Evolutionary conservation across 805 yeast genomes (phyloP).

Genomic region (Nakazawaea molendinolei): DNA sequence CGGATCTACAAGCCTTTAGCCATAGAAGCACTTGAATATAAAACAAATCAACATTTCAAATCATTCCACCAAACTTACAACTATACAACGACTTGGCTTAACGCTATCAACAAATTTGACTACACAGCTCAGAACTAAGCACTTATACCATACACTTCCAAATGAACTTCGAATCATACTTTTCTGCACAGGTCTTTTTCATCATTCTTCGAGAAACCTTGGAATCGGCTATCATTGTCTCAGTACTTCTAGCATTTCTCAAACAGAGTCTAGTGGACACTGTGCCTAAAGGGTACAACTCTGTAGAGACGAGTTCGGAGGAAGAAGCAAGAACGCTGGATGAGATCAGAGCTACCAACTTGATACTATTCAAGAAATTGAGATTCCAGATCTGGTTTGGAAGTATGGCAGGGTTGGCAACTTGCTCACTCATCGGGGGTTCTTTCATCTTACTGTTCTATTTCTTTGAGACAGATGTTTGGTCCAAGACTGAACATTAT

Average conservation of each 20-base stretch:
- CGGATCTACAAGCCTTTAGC: too few relatives aligned
- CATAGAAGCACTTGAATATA: too few relatives aligned
- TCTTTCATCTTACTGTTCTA: slow-evolving; percentile 33
- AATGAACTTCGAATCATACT: too few relatives aligned
- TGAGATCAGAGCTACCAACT: too few relatives aligned
- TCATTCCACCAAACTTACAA: too few relatives aligned
- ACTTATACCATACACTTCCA: too few relatives aligned
- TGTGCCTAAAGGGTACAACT: not conserved
- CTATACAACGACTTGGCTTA: too few relatives aligned
- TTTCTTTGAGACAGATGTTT: slow-evolving; percentile 34
- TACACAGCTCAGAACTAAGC: too few relatives aligned
- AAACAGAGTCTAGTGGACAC: slow-evolving; percentile 23
- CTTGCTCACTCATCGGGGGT: slow-evolving; percentile 34
- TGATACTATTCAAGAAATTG: slow-evolving; percentile 15
- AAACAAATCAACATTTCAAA: too few relatives aligned
- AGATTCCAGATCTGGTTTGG: slow-evolving; percentile 38
- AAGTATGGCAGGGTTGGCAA: slow-evolving; percentile 31
- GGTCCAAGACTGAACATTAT: slow-evolving; percentile 40
- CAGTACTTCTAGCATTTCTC: slow-evolving; percentile 39
- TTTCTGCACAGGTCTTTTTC: slow-evolving; percentile 39
- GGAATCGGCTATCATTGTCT: slow-evolving; percentile 40
- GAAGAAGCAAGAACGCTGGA: too few relatives aligned
- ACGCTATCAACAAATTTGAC: too few relatives aligned
- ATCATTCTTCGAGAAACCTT: slow-evolving; percentile 40
- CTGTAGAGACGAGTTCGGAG: too few relatives aligned